Evolutionary conservation across 495 filamentous ascomycete genomes (phyloP).

Genomic region (Talaromyces liani): DNA sequence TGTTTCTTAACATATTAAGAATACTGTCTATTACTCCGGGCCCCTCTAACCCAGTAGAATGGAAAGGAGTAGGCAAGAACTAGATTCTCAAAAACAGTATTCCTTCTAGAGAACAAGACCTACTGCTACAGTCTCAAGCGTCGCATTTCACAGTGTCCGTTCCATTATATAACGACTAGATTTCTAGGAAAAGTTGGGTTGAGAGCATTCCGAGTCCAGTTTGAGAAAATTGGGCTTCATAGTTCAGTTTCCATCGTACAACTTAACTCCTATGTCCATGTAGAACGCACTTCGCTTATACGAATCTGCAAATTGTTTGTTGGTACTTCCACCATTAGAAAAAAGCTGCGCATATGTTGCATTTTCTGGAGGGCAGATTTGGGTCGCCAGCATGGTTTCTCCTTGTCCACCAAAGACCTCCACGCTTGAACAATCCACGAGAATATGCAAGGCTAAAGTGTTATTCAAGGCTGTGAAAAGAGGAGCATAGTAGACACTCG

Average conservation of each 20-base stretch:
- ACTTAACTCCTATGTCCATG: slow-evolving; percentile 1
- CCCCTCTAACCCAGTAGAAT: background rate
- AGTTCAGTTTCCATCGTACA: slow-evolving; percentile 4
- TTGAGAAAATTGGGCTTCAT: background rate
- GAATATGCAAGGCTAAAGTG: slow-evolving; percentile 18
- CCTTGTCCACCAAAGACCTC: slow-evolving; percentile 24
- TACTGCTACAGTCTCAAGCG: slow-evolving; percentile 1
- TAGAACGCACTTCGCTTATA: slow-evolving; percentile 6
- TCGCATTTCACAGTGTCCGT: background rate
- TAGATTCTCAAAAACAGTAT: slow-evolving; percentile 1
- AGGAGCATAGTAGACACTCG: slow-evolving; percentile 19
- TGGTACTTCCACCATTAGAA: slow-evolving; percentile 14
- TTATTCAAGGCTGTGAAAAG: slow-evolving; percentile 12
- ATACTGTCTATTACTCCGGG: background rate
- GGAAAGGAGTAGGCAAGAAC: background rate
- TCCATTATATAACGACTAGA: background rate
- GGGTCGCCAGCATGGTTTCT: slow-evolving; percentile 25
- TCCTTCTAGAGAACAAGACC: background rate
- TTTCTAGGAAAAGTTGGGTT: background rate
- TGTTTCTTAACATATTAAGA: background rate
- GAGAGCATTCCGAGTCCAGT: background rate
- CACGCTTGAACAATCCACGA: slow-evolving; percentile 28
- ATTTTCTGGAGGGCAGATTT: slow-evolving; percentile 23
- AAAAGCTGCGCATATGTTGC: slow-evolving; percentile 18
- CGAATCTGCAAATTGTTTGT: slow-evolving; percentile 16